Conservation (phyloP, 2,329 filamentous ascomycete genomes). For the Diaporthe australafricana region DNA sequence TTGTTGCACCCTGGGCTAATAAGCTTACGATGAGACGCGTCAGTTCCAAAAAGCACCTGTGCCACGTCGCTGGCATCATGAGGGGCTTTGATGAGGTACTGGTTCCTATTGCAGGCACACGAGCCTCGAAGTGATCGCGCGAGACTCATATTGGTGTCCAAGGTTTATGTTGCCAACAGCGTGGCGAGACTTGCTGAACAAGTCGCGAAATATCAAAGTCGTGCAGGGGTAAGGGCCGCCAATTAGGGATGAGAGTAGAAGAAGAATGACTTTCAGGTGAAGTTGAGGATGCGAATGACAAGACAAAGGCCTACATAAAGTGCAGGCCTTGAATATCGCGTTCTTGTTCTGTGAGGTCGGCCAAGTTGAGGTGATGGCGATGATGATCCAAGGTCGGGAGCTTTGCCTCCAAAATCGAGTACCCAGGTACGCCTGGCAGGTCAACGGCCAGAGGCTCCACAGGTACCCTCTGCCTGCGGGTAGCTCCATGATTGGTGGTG, state of each 20-base stretch:
- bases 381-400: neutral
- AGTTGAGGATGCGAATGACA: neutral
- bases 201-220: neutral
- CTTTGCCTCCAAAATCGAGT: neutral
- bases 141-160: conserved; percentile 53
- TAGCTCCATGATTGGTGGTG: conserved; percentile 11
- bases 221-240: neutral
- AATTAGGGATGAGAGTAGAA: neutral
- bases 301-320: no score
- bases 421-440: conserved; percentile 12
- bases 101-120: conserved; percentile 88
- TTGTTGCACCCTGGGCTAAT: neutral
- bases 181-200: neutral
- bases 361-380: neutral
- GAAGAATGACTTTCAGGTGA: no score
- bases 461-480: neutral
- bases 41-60: conserved; percentile 81
- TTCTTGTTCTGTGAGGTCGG: neutral
- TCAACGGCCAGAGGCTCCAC: neutral
- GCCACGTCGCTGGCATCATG: conserved; percentile 65
- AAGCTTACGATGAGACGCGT: conserved; percentile 76
- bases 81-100: conserved; percentile 81
- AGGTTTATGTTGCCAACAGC: neutral
- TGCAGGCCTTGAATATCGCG: neutral
- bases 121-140: conserved; percentile 74